These are phyloP conservation scores for Myochromella boudieri DNA, from an alignment of 768 basidiomycete species.

Conservation along the genomic window DNA sequence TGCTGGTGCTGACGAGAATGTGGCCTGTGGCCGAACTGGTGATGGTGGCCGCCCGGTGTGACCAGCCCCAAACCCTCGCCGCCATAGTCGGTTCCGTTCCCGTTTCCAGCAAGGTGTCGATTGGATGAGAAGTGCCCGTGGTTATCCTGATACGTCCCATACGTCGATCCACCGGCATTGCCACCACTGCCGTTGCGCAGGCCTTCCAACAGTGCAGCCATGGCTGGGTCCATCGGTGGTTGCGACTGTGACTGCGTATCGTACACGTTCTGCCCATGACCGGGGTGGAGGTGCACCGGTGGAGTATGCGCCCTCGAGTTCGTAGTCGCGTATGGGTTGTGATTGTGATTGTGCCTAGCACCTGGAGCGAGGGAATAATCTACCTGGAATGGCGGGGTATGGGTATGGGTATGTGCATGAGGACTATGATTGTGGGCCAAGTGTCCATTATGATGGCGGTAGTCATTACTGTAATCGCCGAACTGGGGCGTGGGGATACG, in stretches of 20 bases:
- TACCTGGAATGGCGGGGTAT: conserved; percentile 30
- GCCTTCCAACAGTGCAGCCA: conserved; percentile 37
- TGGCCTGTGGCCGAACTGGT: neutral
- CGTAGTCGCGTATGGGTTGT: conserved; percentile 4
- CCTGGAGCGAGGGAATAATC: conserved; percentile 40
- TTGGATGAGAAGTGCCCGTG: neutral
- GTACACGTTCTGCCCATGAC: conserved; percentile 1
- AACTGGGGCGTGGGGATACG: conserved; percentile 13
- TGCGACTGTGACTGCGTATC: neutral
- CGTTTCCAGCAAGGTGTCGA: neutral
- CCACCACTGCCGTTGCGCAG: conserved; percentile 24
- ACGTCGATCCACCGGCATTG: too few relatives aligned
- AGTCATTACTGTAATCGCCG: neutral
- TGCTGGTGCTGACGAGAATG: neutral
- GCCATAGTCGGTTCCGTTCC: neutral
- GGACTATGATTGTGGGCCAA: conserved; percentile 3
- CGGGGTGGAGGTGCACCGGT: neutral
- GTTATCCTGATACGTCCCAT: conserved; percentile 1
- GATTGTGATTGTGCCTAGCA: conserved; percentile 13
- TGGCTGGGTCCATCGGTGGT: conserved; percentile 32
- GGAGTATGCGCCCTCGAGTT: conserved; percentile 18
- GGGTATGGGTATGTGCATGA: conserved; percentile 9
- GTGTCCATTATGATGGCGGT: too few relatives aligned
- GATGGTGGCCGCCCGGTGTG: neutral
- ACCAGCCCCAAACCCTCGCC: neutral